A percentile compares a stretch with the other conserved stretches of the same genome.
These are phyloP conservation scores for Podosphaera xanthii DNA, from an alignment of 2,329 filamentous ascomycete species.

Conservation along the genomic window DNA sequence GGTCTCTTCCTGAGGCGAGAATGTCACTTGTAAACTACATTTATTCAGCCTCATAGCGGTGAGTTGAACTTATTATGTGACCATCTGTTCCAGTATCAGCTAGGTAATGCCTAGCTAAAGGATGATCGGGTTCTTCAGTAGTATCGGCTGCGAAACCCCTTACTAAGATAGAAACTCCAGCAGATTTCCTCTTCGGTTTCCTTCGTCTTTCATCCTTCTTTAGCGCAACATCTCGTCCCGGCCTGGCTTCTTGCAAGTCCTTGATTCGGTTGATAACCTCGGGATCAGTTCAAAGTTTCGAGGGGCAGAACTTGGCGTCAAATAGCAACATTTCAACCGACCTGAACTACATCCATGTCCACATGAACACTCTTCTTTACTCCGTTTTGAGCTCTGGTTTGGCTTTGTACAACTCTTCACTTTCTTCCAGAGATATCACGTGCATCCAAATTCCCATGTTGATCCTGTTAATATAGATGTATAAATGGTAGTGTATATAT, in stretches of 20 bases:
- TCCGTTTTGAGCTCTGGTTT: background rate
- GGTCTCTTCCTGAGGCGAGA: background rate
- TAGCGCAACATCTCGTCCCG: background rate
- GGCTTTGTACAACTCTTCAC: background rate
- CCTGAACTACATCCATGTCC: too few species aligned
- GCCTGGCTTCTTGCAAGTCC: background rate
- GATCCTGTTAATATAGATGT: too few species aligned
- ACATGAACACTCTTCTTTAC: background rate
- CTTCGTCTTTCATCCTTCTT: background rate
- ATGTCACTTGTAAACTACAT: background rate
- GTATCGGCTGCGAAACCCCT: background rate
- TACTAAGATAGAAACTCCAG: background rate
- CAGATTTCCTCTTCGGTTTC: too few species aligned
- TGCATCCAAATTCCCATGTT: background rate
- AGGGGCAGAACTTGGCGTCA: background rate
- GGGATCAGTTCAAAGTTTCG: background rate
- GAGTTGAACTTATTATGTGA: background rate
- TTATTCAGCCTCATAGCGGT: background rate
- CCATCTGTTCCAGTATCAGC: background rate
- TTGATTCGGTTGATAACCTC: background rate
- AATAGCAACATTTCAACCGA: background rate
- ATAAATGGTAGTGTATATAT: too few species aligned
- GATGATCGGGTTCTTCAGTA: background rate
- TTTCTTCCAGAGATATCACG: background rate
- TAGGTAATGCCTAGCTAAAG: background rate